Evolutionary conservation across 371 early-diverging fungal species (phyloP), one percentile per base, ranked within the genome.

Genomic region (Mucor ambiguus): DNA sequence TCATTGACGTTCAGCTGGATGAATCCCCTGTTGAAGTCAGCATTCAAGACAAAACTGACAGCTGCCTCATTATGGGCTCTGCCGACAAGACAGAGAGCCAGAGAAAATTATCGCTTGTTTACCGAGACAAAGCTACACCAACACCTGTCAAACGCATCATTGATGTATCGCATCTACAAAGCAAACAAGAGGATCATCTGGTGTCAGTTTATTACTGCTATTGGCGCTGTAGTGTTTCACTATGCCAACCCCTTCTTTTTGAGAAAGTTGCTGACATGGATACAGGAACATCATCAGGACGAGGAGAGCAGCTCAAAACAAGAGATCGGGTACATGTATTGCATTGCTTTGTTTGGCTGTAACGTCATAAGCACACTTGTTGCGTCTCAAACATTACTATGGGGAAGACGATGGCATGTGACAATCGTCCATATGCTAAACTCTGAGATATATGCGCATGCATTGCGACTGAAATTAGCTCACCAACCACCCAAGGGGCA

Each of bases 1-100:
- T 77, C 82, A 6, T 67, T 90, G 41, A 85, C 88, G n/a, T 93
- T 93, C 66, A 80, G 82, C 6, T 95, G 95, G 95, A 83, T 91
- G 69, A 90, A 90, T 62, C 81, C 89, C 0, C 74, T 96, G 62
- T 80, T 94, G 46, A 68, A 74, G 44, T 77, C 82, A 8, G 92
- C 90, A 22, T 85, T 83, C 70, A 79, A 69, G 52, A 79, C 78
- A 1, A 78, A 84, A 2, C 75, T 93, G 18, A 86, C 79, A 58
- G 74, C 81, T 2, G 81, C 75, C 4, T 89, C 92, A 46, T 66
- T 96, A 18, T 94, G 92, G 89, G 86, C 89, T 14, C 77, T 95
- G 20, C 80, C 83, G 5, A 62, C 72, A 5, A 76, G 70, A 3
- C 75, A 77, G 61, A 74, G 83, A 12, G 79, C 83, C 22, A 65